Percentiles rank a stretch among this genome's conserved stretches.
phyloP scores from a whole-genome alignment of 345 rosid species.

The Bretschneidera sinensis region DNA sequence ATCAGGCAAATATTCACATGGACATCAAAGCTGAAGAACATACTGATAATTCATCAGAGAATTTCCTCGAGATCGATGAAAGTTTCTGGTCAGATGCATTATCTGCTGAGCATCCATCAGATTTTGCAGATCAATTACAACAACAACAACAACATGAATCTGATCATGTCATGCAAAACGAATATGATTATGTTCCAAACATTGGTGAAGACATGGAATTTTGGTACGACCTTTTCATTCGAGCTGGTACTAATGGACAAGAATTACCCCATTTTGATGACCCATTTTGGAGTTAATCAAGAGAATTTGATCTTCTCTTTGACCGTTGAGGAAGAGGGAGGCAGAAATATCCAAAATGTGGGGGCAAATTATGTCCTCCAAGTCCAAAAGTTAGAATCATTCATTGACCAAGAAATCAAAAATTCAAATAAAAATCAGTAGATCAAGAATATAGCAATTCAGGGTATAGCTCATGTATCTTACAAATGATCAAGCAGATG shows the following conservation, averaged over 20 bases:
- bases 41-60: conserved; percentile 26
- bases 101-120: conserved; percentile 10
- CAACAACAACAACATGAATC: no score
- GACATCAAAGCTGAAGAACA: conserved; percentile 21
- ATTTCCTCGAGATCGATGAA: conserved; percentile 48
- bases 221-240: conserved; percentile 59
- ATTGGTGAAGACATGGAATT: conserved; percentile 45
- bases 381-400: conserved; percentile 4
- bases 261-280: conserved; percentile 18
- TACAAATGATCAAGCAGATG: no score
- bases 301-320: background rate
- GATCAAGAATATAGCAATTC: no score
- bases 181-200: conserved; percentile 5
- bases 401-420: conserved; percentile 9
- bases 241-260: conserved; percentile 36
- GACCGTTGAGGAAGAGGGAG: background rate
- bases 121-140: conserved; percentile 14
- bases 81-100: conserved; percentile 60
- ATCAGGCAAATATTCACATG: conserved; percentile 17
- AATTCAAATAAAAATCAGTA: background rate
- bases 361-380: background rate
- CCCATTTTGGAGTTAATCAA: no score
- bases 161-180: conserved; percentile 15
- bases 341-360: background rate
- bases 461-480: no score